Base-by-base conservation (phyloP, 768 basidiomycete genomes). In the Coprinopsis cinerea region DNA sequence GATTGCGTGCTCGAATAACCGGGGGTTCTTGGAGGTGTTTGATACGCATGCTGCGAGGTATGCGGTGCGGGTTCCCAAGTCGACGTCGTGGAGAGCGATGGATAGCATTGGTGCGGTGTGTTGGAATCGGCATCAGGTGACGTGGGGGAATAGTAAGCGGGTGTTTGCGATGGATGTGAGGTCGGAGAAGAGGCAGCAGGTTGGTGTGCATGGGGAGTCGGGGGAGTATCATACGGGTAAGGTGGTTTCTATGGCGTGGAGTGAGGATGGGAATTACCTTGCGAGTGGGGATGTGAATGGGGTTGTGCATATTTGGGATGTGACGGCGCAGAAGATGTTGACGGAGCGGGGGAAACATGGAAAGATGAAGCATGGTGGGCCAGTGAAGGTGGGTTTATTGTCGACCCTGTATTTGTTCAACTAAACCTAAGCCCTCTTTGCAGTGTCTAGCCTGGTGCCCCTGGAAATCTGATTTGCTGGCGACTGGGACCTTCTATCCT, bases 221-320 rank as follows among this genome's bases (percentile, higher is more conserved):
- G 82, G 80, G 14, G 83, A 85, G n/a, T 14, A 41, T 61, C 67
- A 65, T 47, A 53, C 53, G 17, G 46, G 45, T 15, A 47, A 53
- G 27, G 83, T 92, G 26, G 79, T 87, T 53, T 85, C 87, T 2
- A 58, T 92, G 24, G 80, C 81, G 37, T 94, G 89, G 89, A 77
- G 85, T 47, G 56, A 69, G 2, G 86, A 88, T 54, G 85, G 88
- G 0, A 78, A 79, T 53, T 74, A 87, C 45, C 70, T 96, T 14
- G 93, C 93, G 0, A 89, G 85, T 40, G 87, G 89, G 1, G 93
- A 92, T 7, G 83, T 86, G 56, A 82, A 87, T 59, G 93, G 94
- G 52, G 83, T 84, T 34, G 88, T 94, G 25, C 83, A 88, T 58
- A 80, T 92, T 11, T 91, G 85, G 83, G 88, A 91, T 57, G 64